Evolutionary conservation across 208 protist genomes (phyloP).

Genomic region (Endotrypanum monterogeii): DNA sequence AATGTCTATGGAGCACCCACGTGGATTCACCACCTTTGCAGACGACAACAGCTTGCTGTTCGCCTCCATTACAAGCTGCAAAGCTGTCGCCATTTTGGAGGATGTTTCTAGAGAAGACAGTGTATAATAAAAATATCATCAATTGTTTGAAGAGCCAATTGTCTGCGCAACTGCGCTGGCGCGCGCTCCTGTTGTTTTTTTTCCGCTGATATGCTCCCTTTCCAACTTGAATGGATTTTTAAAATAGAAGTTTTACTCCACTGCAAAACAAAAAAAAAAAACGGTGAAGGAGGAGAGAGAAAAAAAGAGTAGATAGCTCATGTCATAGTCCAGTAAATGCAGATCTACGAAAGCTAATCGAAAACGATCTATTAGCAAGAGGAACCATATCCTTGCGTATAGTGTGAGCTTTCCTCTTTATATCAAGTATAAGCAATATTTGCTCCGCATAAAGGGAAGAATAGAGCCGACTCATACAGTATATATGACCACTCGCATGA

Average conservation of each 20-base stretch:
- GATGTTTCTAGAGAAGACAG: background rate
- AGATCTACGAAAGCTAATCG: background rate
- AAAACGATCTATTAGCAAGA: background rate
- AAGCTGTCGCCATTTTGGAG: slow-evolving; percentile 1
- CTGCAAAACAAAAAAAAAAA: slow-evolving; percentile 1
- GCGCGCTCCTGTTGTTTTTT: background rate
- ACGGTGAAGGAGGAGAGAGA: slow-evolving; percentile 12
- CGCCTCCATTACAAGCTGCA: slow-evolving; percentile 37
- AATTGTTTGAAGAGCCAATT: background rate
- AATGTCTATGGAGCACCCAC: slow-evolving; percentile 56
- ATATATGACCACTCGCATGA: background rate
- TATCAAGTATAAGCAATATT: background rate
- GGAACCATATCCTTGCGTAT: background rate
- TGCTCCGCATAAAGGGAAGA: background rate
- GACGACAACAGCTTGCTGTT: slow-evolving; percentile 35
- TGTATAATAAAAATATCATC: background rate
- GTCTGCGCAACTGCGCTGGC: background rate
- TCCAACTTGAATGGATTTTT: no score
- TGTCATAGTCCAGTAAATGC: background rate
- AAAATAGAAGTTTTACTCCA: no score
- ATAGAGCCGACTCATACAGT: background rate
- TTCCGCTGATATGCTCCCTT: background rate
- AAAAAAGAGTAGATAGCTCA: background rate
- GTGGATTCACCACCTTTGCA: slow-evolving; percentile 58
- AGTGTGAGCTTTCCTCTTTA: background rate